These are phyloP conservation scores for Biscutella laevigata DNA, from an alignment of 441 rosid genomes.

Conservation along the genomic window DNA sequence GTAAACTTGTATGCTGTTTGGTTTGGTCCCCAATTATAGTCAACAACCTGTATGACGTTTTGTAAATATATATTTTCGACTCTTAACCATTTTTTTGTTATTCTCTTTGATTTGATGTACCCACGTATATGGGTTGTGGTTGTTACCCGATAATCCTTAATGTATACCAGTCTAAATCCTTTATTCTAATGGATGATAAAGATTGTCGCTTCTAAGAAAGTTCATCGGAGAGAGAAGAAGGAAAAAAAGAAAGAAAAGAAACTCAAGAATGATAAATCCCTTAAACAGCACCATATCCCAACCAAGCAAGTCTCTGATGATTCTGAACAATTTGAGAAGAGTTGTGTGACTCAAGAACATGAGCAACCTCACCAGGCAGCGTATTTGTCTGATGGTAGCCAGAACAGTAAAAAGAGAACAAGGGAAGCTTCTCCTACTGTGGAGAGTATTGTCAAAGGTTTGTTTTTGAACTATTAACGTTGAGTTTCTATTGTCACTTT, in stretches of 20 bases:
- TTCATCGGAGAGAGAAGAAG: conserved; percentile 26
- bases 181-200: conserved; percentile 55
- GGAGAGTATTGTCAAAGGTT: conserved; percentile 31
- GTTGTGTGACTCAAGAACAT: conserved; percentile 62
- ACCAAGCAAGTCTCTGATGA: conserved; percentile 29
- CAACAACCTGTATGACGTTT: conserved; percentile 18
- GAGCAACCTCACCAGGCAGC: conserved; percentile 27
- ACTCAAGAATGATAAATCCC: background rate
- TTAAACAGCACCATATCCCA: background rate
- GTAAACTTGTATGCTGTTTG: background rate
- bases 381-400: conserved; percentile 45
- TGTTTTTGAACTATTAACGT: background rate
- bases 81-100: background rate
- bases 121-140: conserved; percentile 25
- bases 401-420: conserved; percentile 45
- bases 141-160: conserved; percentile 18
- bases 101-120: background rate
- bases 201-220: conserved; percentile 25
- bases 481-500: background rate
- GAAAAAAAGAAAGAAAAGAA: conserved; percentile 25
- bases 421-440: conserved; percentile 24
- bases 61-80: background rate
- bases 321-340: conserved; percentile 37
- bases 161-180: conserved; percentile 50
- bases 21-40: background rate